Evolutionary conservation across 768 basidiomycete species (phyloP).

Genomic region (Mycena galericulata): DNA sequence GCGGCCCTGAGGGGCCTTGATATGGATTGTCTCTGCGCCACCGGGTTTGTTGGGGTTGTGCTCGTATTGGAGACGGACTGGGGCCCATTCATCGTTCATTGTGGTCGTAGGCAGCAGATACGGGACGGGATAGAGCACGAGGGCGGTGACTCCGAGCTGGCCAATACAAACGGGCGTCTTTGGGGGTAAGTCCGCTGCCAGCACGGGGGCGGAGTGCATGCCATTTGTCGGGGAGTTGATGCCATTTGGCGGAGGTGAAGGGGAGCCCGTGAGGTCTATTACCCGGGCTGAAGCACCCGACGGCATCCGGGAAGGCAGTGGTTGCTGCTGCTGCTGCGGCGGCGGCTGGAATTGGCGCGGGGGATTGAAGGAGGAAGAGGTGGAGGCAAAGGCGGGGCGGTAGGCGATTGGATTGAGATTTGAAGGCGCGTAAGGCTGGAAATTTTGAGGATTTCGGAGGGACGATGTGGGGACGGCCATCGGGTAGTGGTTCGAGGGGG

Average conservation of each 20-base stretch:
- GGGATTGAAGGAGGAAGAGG: constrained; percentile 6
- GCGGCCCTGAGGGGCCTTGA: constrained; percentile 71
- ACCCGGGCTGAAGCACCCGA: constrained; percentile 58
- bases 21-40: constrained; percentile 80
- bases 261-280: constrained; percentile 82
- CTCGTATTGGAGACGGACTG: constrained; percentile 80
- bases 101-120: constrained; percentile 68
- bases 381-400: constrained; percentile 33
- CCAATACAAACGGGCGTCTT: constrained; percentile 93
- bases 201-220: constrained; percentile 42
- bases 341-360: constrained; percentile 27
- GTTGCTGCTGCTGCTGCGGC: constrained; percentile 37
- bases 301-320: constrained; percentile 36
- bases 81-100: constrained; percentile 70
- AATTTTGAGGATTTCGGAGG: constrained; percentile 32
- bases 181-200: constrained; percentile 74
- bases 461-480: constrained; percentile 34
- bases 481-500: constrained; percentile 31
- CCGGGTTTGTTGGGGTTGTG: constrained; percentile 66
- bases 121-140: constrained; percentile 84
- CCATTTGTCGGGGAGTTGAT: constrained; percentile 44
- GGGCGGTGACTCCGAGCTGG: constrained; percentile 82
- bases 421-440: constrained; percentile 39
- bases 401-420: constrained; percentile 35
- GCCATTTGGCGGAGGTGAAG: constrained; percentile 60